Evolutionary conservation across 441 rosid species (phyloP), one percentile per base, ranked within the genome.

Genomic region (Melastoma candidum): DNA sequence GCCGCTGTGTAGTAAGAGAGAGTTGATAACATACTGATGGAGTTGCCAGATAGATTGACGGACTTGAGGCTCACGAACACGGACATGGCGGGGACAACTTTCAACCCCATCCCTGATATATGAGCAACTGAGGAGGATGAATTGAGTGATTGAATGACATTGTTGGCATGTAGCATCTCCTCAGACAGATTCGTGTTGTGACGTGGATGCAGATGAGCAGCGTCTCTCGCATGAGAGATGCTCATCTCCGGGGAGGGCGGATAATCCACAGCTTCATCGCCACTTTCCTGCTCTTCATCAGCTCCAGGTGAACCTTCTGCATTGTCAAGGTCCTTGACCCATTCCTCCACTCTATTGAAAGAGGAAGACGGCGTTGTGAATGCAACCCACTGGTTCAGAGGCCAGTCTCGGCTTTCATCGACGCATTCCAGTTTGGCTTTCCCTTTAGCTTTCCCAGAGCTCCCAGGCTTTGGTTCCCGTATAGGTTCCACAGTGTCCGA

Each of bases 371-470:
- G 48, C 14, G 44, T 54, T 0, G 60, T 68, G 76, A 92, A 84
- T 1, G 97, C 98, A 58, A 88, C 79, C 98, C 92, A 81, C 27
- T 86, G 95, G 55, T 85, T 82, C 65, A 74, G 90, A 50, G 87
- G 79, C 90, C 90, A 77, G 49, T 63, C 71, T 49, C 53, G 71
- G 27, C 58, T 59, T 56, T 65, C 67, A 26, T 68, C 58, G 13
- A 63, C 59, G 29, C 39, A 44, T 53, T 51, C 56, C 12, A 26
- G 47, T 25, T 47, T 50, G 47, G 61, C 55, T 25, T 68, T 71
- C 63, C 63, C 67, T 59, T 54, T 52, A 44, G 82, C 74, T 50
- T 79, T 79, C 53, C 75, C 71, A 0, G 51, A 47, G 22, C 22
- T 17, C 22, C 22, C 22, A 17, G 22, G 1, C 68, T 71, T 60